Base-by-base conservation (phyloP, 352 stramenopile species). In the Globisporangium recalcitrans region DNA sequence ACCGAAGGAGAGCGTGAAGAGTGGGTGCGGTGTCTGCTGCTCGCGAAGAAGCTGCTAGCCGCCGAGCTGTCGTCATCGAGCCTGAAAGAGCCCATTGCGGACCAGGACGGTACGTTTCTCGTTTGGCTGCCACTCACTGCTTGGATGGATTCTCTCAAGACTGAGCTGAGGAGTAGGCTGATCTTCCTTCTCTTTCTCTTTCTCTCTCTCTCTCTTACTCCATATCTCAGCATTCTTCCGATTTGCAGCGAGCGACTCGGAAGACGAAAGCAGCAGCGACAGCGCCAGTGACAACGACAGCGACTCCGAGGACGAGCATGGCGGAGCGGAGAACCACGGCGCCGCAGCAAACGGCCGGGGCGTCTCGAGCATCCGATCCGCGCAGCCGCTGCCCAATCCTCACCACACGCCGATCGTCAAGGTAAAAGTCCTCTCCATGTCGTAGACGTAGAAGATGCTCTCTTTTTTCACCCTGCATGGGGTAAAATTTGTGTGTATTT, bases 181-280 rank as follows among this genome's bases (percentile, higher is more conserved):
- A 53, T 9, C 19, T 26, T 10, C n/a, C 21, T 8, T 14, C 6
- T 27, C 21, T 51, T 8, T 51, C n/a, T 51, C 24, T 52, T 0
- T 8, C 9, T 38, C 7, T 29, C 24, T 36, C 5, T 51, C 14
- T 51, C 22, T 68, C 10, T 42, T 52, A 4, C 29, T 10, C 21
- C 27, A 46, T 36, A 16, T 24, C 27, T 0, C 55, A 82, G 76
- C 72, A 1, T 85, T 85, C 42, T 72, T 80, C 22, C 69, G 76
- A 42, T 85, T 85, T 58, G 74, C 76, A 27, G 75, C 72, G 9
- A 85, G 76, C 59, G 76, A 70, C 7, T 85, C 76, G 9, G 74
- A 82, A 14, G 75, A 81, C 40, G 75, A 71, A 44, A 77, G 70
- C 46, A 72, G 79, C 22, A 47, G 4, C 19, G 64, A 66, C 19